Evolutionary conservation across 805 yeast species (phyloP), one percentile per base, ranked within the genome.

Genomic region (Myxozyma nipponensis): DNA sequence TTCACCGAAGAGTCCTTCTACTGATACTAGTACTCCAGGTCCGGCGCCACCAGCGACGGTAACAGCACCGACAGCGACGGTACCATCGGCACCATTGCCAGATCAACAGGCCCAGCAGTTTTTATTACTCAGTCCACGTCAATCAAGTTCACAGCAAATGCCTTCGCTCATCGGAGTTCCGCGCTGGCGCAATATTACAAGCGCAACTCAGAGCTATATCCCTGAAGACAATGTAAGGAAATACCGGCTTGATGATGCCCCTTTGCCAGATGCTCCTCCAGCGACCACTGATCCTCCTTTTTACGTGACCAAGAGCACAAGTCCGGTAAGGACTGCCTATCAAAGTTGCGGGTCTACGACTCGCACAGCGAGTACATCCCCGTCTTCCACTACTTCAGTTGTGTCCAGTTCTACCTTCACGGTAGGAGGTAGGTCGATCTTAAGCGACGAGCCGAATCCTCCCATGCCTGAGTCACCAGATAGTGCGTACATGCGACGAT

Each of bases 361-460:
- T 15, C 34, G 34, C 34, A 15, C 13, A 28, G 7, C 34, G 15
- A 7, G 13, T 28, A 15, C 34, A 28, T 9, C 15, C 34, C 7
- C 15, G 13, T 9, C 15, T 15, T 28, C 34, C 7, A 9, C 34
- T 15, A 9, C 26, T 7, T 10, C 15, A 18, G 23, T 36, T 30
- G 40, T n/a, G 22, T 7, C 18, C 3, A 30, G 41, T 1, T 26
- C 47, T 4, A 34, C 47, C 13, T 25, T 49, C 24, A 25, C 43
- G 13, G 48, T 49, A 9, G 44, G 40, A 13, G 52, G 52, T 10
- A 40, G 47, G 17, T 40, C 47, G 9, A 49, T 49, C 5, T 25
- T 49, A 13, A 44, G 48, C 37, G 52, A 49, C 35, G n/a, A n/a
- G n/a, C n/a, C n/a, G n/a, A n/a, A n/a, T n/a, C n/a, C n/a, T n/a